Evolutionary conservation across 2,329 filamentous ascomycete genomes (phyloP).

Genomic region (Coleophoma cylindrospora): DNA sequence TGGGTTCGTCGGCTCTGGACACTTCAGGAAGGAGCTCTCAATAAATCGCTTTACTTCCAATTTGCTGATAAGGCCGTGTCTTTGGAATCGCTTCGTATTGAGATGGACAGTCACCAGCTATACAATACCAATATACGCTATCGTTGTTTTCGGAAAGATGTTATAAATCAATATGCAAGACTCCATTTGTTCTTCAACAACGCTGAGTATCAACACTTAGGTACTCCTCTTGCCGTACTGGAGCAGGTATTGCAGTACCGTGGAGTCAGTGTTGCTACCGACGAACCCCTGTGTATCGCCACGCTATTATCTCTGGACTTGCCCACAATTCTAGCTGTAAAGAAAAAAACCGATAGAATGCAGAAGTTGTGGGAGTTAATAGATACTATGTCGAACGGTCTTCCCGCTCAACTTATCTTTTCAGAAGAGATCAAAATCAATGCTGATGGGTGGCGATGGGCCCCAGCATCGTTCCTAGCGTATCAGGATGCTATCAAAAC

Average conservation of each 20-base stretch:
- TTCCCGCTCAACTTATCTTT: conserved; percentile 18
- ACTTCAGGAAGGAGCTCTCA: conserved; percentile 32
- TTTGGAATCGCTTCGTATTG: conserved; percentile 11
- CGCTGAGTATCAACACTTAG: background rate
- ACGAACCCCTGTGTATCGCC: conserved; percentile 26
- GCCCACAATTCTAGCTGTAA: conserved; percentile 5
- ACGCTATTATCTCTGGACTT: conserved; percentile 23
- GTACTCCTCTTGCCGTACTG: conserved; percentile 8
- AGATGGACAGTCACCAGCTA: conserved; percentile 4
- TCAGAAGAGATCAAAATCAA: conserved; percentile 16
- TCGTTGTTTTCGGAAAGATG: background rate
- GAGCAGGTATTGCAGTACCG: conserved; percentile 22
- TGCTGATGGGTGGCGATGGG: conserved; percentile 23
- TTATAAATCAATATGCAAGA: background rate
- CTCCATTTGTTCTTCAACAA: background rate
- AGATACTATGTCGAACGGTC: conserved; percentile 7
- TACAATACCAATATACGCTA: background rate
- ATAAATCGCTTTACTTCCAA: conserved; percentile 26
- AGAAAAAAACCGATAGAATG: conserved; percentile 16
- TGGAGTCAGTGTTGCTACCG: conserved; percentile 23
- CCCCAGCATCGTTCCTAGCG: conserved; percentile 10
- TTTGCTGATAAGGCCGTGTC: conserved; percentile 25
- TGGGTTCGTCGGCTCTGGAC: conserved; percentile 37
- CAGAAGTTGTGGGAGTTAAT: conserved; percentile 18
- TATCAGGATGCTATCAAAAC: background rate